These are phyloP conservation scores for Artemisia argyi DNA, from an alignment of 129 eudicot species.

Conservation along the genomic window DNA sequence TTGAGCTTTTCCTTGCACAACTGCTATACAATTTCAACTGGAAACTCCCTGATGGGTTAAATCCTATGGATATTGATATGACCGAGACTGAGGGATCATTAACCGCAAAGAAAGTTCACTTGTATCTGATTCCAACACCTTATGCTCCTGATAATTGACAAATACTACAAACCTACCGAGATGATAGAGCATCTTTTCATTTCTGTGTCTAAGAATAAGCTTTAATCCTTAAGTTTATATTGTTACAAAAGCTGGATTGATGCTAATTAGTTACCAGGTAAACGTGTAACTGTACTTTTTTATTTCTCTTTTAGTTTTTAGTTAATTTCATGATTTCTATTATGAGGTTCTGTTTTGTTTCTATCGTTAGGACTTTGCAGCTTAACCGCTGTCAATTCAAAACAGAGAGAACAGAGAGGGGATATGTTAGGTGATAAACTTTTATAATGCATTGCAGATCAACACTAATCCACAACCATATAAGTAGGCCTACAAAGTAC, in stretches of 20 bases:
- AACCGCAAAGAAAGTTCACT: not conserved
- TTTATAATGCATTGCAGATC: too few species aligned
- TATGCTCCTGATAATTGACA: not conserved
- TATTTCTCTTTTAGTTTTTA: not conserved
- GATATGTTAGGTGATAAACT: too few species aligned
- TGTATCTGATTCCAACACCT: not conserved
- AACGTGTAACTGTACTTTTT: not conserved
- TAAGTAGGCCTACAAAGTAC: too few species aligned
- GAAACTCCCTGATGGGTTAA: conserved; percentile 1
- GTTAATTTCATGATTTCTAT: not conserved
- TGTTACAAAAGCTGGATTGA: not conserved
- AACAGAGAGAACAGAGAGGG: too few species aligned
- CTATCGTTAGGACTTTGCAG: too few species aligned
- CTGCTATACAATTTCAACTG: not conserved
- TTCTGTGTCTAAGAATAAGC: not conserved
- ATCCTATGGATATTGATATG: not conserved
- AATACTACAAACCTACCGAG: not conserved
- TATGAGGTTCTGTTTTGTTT: too few species aligned
- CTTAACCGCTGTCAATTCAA: too few species aligned
- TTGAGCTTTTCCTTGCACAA: not conserved
- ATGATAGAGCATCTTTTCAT: not conserved
- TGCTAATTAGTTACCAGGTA: not conserved
- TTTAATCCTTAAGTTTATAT: not conserved
- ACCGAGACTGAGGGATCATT: not conserved
- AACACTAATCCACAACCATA: too few species aligned